Evolutionary conservation across 441 rosid species (phyloP).

Genomic region (Pelargonium citronellum): DNA sequence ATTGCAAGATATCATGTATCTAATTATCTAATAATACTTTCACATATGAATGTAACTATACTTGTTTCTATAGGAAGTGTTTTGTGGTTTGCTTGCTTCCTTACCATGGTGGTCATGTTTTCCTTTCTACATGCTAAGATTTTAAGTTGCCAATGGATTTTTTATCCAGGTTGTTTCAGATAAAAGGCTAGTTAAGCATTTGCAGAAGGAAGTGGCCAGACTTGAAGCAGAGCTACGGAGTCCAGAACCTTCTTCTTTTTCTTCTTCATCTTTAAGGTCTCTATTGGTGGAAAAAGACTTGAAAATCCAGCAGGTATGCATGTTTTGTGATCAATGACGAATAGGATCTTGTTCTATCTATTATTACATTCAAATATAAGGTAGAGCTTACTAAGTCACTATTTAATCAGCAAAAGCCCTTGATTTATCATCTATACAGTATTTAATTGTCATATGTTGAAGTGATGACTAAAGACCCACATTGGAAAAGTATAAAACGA

Average conservation of each 20-base stretch:
- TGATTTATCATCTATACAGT: no score
- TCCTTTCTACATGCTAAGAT: background rate
- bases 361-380: no score
- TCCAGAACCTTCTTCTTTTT: conserved; percentile 37
- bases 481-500: no score
- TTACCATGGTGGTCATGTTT: background rate
- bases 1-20: background rate
- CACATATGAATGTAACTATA: background rate
- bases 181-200: conserved; percentile 91
- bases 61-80: background rate
- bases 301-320: conserved; percentile 68
- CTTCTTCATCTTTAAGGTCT: conserved; percentile 5
- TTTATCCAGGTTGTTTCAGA: conserved; percentile 75
- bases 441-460: no score
- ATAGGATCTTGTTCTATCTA: no score
- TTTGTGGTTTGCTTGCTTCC: background rate
- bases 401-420: no score
- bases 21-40: no score
- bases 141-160: background rate
- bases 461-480: no score
- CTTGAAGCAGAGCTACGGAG: conserved; percentile 94
- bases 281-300: conserved; percentile 73
- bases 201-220: conserved; percentile 96
- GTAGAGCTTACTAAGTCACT: no score
- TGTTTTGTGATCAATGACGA: background rate